These are phyloP conservation scores for Xylaria sp. DNA, from an alignment of 2,329 filamentous ascomycete genomes.

Conservation along the genomic window DNA sequence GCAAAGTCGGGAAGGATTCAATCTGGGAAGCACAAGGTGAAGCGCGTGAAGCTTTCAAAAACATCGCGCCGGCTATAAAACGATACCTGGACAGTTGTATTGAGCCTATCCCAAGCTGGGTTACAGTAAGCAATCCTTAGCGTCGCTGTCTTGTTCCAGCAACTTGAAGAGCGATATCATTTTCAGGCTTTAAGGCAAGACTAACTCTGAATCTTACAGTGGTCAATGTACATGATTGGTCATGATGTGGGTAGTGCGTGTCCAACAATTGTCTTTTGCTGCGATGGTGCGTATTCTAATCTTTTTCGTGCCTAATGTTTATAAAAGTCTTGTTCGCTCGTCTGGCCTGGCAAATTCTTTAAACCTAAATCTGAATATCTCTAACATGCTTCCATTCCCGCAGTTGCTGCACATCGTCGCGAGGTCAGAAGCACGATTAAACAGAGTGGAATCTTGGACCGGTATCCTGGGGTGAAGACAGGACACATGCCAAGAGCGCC, in stretches of 20 bases:
- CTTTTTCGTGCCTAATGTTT: too few relatives aligned
- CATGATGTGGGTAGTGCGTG: neutral
- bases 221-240: constrained; percentile 19
- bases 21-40: constrained; percentile 12
- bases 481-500: constrained; percentile 17
- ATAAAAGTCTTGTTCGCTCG: too few relatives aligned
- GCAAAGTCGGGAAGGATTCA: constrained; percentile 9
- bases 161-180: neutral
- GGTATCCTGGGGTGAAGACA: constrained; percentile 11
- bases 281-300: neutral
- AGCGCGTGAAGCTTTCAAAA: constrained; percentile 8
- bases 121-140: constrained; percentile 1
- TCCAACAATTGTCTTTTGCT: constrained; percentile 13
- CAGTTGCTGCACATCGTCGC: constrained; percentile 5
- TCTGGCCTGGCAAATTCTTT: too few relatives aligned
- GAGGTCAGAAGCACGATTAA: constrained; percentile 12
- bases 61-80: constrained; percentile 10
- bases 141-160: too few relatives aligned
- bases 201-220: neutral
- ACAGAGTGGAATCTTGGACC: constrained; percentile 4
- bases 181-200: neutral
- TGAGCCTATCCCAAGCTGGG: constrained; percentile 14
- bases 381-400: too few relatives aligned
- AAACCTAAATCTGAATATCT: too few relatives aligned
- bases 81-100: constrained; percentile 9